Evolutionary conservation across 306 rosid species (phyloP).

Genomic region (Quillaja saponaria): DNA sequence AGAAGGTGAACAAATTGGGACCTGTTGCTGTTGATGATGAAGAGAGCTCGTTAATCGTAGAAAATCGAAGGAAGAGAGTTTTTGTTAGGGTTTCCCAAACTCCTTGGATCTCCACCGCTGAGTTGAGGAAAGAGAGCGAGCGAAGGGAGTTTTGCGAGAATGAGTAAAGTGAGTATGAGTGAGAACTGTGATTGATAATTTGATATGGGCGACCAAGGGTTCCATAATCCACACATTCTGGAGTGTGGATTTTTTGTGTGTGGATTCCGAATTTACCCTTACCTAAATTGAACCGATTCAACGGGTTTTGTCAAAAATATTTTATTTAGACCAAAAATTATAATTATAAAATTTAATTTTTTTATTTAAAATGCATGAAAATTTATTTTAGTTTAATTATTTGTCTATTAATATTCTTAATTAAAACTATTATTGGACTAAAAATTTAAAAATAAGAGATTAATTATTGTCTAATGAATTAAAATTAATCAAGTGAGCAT

Average conservation of each 20-base stretch:
- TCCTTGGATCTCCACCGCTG: conserved; percentile 85
- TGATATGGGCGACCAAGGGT: conserved; percentile 9
- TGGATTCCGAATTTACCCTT: conserved; percentile 39
- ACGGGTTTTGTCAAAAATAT: too few relatives aligned
- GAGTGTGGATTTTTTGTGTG: neutral
- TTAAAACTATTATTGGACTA: too few relatives aligned
- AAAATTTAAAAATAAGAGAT: too few relatives aligned
- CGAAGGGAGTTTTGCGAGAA: conserved; percentile 25
- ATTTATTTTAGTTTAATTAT: too few relatives aligned
- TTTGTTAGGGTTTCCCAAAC: conserved; percentile 59
- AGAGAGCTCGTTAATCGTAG: neutral
- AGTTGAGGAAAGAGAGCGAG: conserved; percentile 43
- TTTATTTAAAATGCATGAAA: too few relatives aligned
- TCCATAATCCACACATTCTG: neutral
- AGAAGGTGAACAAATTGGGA: neutral
- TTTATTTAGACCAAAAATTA: too few relatives aligned
- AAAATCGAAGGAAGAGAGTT: neutral
- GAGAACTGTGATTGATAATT: neutral
- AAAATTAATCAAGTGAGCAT: too few relatives aligned
- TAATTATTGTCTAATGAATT: too few relatives aligned
- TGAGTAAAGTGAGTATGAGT: conserved; percentile 6
- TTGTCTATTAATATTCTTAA: too few relatives aligned
- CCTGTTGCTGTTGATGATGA: conserved; percentile 22
- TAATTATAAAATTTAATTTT: too few relatives aligned
- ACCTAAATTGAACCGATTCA: neutral